A percentile compares a stretch with the other conserved stretches of the same genome.
These are phyloP conservation scores for Clavispora asparagi DNA, from an alignment of 805 yeast genomes.

Conservation along the genomic window DNA sequence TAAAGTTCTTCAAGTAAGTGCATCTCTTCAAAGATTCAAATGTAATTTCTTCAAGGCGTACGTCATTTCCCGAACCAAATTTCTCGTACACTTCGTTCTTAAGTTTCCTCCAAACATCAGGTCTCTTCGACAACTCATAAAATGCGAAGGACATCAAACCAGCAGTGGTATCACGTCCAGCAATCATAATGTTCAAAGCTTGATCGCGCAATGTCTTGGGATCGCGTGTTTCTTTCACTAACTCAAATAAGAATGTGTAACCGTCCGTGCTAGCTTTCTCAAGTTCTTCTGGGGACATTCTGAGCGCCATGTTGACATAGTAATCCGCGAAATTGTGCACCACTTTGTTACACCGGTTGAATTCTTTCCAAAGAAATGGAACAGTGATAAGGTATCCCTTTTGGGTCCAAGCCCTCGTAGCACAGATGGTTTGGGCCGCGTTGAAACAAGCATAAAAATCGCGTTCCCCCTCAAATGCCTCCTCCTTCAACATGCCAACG, in stretches of 20 bases:
- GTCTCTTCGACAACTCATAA: slow-evolving; percentile 28
- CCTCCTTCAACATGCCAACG: slow-evolving; percentile 2
- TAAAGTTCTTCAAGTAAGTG: slow-evolving; percentile 24
- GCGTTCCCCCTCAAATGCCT: slow-evolving; percentile 7
- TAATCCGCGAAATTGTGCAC: slow-evolving; percentile 9
- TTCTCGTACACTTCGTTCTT: slow-evolving; percentile 20
- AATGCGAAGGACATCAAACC: slow-evolving; percentile 16
- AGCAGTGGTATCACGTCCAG: slow-evolving; percentile 14
- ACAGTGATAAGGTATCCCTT: slow-evolving; percentile 3
- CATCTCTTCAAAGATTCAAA: slow-evolving; percentile 31
- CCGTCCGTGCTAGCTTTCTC: slow-evolving; percentile 3
- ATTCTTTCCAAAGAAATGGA: slow-evolving; percentile 1
- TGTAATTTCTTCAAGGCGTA: slow-evolving; percentile 19
- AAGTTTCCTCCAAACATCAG: slow-evolving; percentile 22
- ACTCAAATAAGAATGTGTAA: slow-evolving; percentile 10
- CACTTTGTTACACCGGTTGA: slow-evolving; percentile 2
- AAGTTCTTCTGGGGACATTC: slow-evolving; percentile 4
- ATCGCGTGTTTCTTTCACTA: slow-evolving; percentile 10
- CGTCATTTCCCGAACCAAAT: slow-evolving; percentile 22
- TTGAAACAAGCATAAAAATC: slow-evolving; percentile 10
- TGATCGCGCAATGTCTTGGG: slow-evolving; percentile 11
- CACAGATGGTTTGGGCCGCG: slow-evolving; percentile 5
- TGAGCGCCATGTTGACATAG: slow-evolving; percentile 6
- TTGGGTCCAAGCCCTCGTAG: slow-evolving; percentile 10
- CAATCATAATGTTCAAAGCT: slow-evolving; percentile 12